Evolutionary conservation across 176 grass and related monocot genomes (phyloP).

Genomic region (Miscanthus lutarioriparius): DNA sequence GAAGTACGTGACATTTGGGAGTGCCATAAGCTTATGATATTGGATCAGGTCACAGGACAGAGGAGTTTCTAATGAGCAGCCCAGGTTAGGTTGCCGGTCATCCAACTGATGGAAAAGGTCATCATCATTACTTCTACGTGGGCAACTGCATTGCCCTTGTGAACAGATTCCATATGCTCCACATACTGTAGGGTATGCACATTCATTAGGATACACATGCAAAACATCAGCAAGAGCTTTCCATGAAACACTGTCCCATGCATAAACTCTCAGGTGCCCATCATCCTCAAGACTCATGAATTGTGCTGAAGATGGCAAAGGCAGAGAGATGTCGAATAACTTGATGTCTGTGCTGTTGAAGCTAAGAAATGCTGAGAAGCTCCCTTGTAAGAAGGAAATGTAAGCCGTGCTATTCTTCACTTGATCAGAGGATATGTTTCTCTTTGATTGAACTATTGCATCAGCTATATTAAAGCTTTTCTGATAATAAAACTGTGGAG

Average conservation of each 20-base stretch:
- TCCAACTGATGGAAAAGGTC: conserved; percentile 34
- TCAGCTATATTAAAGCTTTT: conserved; percentile 34
- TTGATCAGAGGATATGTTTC: conserved; percentile 36
- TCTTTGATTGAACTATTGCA: conserved; percentile 37
- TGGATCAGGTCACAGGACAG: conserved; percentile 51
- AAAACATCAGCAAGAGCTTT: conserved; percentile 40
- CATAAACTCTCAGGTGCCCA: conserved; percentile 55
- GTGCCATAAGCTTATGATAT: conserved; percentile 49
- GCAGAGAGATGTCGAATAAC: conserved; percentile 38
- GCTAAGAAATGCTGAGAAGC: conserved; percentile 43
- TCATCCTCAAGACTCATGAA: conserved; percentile 60
- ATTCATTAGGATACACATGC: conserved; percentile 35
- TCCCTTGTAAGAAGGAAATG: conserved; percentile 52
- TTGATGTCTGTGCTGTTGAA: conserved; percentile 20
- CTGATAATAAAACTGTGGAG: conserved; percentile 45
- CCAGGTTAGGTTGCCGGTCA: conserved; percentile 30
- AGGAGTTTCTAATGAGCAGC: conserved; percentile 46
- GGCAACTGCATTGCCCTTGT: conserved; percentile 49
- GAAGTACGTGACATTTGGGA: conserved; percentile 62
- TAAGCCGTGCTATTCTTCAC: conserved; percentile 28
- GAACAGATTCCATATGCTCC: conserved; percentile 67
- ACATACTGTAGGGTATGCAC: conserved; percentile 63
- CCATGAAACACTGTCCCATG: conserved; percentile 39
- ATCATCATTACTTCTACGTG: conserved; percentile 17
- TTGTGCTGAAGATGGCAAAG: conserved; percentile 46